These are phyloP conservation scores for Dioszegia crocea DNA, from an alignment of 768 basidiomycete genomes.

Conservation along the genomic window DNA sequence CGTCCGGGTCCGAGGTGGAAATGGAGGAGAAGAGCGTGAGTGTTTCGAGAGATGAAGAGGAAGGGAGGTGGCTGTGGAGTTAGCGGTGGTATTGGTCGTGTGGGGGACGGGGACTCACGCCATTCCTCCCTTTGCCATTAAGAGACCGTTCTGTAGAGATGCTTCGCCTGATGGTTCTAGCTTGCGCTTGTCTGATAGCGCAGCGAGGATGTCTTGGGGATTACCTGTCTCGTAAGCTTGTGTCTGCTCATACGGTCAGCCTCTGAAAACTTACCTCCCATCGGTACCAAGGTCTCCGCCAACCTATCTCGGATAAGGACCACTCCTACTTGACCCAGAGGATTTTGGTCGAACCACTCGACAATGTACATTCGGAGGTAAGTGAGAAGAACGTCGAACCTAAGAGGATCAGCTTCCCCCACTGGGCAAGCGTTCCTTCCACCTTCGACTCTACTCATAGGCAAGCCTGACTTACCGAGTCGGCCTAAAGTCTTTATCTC, in stretches of 20 bases:
- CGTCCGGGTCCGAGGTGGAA: slow-evolving; percentile 94
- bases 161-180: slow-evolving; percentile 89
- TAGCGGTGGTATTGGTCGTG: background rate
- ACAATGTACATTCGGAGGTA: slow-evolving; percentile 85
- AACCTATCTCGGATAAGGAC: slow-evolving; percentile 88
- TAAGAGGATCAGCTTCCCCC: slow-evolving; percentile 10
- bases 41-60: slow-evolving; percentile 93
- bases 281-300: slow-evolving; percentile 82
- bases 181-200: slow-evolving; percentile 77
- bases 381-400: slow-evolving; percentile 84
- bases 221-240: slow-evolving; percentile 60
- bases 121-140: slow-evolving; percentile 92
- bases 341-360: slow-evolving; percentile 99
- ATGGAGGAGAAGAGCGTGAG: slow-evolving; percentile 89
- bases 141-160: slow-evolving; percentile 93
- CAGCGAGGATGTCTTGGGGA: slow-evolving; percentile 88
- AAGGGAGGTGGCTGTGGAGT: slow-evolving; percentile 80
- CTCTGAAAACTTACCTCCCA: slow-evolving; percentile 68
- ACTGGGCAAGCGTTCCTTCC: background rate
- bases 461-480: slow-evolving; percentile 52
- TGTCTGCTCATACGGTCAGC: background rate
- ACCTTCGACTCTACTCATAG: background rate
- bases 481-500: slow-evolving; percentile 92
- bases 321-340: slow-evolving; percentile 90
- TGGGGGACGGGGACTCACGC: slow-evolving; percentile 55